Base-by-base conservation (phyloP, 768 basidiomycete species). In the Leccinellum rugosiceps region DNA sequence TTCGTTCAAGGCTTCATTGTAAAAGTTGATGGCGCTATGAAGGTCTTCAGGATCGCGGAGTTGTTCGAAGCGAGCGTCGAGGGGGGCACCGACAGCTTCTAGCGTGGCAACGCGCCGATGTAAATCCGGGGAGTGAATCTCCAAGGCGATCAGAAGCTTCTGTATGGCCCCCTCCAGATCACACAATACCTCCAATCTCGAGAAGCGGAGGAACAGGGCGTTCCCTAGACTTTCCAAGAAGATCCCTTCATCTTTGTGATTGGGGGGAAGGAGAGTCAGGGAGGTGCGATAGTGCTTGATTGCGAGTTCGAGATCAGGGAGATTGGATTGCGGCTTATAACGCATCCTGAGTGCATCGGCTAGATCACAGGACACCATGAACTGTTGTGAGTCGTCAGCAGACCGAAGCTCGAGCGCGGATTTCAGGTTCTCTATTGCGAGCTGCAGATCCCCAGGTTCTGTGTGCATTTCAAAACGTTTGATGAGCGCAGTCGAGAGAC, bases 131-230 rank as follows among this genome's bases (percentile, higher is more conserved):
- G 61, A 53, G 47, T 64, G 58, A 45, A 60, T 57, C 21, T 57
- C 51, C 52, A 71, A 44, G 10, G 69, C 67, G 19, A 64, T 50
- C 21, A 45, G 55, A 35, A 63, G 60, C 26, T 66, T 65, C 46
- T 68, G 61, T 50, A 71, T 69, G 23, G 69, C 69, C 35, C 61
- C 63, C 32, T 71, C 62, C 6, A 71, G 62, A 51, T 71, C 62
- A 8, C 32, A 25, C 30, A 57, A 44, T 0, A 35, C 15, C 1
- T 64, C 63, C 32, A 53, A 19, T 30, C 57, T 62, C 14, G 59
- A 58, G 32, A 64, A 64, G 32, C 63, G 68, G 47, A 69, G 60
- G 56, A 61, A 62, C 49, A 73, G 52, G 10, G 65, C 69, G 44
- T 55, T 59, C 21, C 69, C 69, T 21, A 72, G 45, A 43, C 59